These are phyloP conservation scores for Ajuga chamaepitys DNA, from an alignment of 257 asterid species.

Conservation along the genomic window DNA sequence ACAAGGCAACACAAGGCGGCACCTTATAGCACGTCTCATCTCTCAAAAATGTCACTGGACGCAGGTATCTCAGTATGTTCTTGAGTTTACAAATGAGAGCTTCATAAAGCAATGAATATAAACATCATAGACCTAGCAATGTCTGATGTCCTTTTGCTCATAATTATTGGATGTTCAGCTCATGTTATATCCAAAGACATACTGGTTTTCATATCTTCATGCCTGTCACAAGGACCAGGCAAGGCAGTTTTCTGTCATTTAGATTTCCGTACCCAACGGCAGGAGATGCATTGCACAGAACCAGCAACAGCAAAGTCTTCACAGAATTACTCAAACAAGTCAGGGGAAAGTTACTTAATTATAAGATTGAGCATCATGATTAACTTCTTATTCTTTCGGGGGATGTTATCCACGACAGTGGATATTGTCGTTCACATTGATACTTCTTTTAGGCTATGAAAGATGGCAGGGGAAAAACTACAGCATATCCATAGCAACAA, in stretches of 20 bases:
- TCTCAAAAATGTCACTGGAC: too few species aligned
- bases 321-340: neutral
- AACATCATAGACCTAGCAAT: too few species aligned
- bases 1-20: too few species aligned
- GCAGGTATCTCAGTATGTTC: too few species aligned
- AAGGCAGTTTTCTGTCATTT: neutral
- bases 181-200: neutral
- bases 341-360: neutral
- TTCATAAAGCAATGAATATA: neutral
- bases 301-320: neutral
- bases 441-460: neutral
- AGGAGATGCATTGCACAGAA: neutral
- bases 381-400: neutral
- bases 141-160: neutral
- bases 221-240: neutral
- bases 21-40: too few species aligned
- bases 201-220: neutral
- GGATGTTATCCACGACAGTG: neutral
- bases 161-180: neutral
- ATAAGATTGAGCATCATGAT: too few species aligned
- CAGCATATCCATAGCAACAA: neutral
- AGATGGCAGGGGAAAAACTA: neutral
- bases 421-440: neutral
- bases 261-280: neutral
- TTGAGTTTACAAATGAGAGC: neutral